phyloP scores from a whole-genome alignment of 331 rosid genomes.

The Quercus phellos region DNA sequence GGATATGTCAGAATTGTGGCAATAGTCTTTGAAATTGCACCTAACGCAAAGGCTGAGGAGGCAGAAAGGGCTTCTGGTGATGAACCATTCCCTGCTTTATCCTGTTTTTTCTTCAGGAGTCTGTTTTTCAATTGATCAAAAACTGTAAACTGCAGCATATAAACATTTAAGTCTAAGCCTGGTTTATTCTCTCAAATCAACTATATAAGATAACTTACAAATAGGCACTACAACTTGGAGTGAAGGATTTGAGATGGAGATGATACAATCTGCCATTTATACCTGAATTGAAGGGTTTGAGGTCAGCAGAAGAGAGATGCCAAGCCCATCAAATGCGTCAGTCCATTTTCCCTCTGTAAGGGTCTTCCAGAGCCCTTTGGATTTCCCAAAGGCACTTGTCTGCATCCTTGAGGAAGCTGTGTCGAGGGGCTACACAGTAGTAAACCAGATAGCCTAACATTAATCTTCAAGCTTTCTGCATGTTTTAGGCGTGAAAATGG shows the following conservation, averaged over 20 bases:
- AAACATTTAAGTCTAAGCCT: constrained; percentile 24
- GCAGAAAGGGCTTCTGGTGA: constrained; percentile 81
- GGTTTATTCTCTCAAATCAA: constrained; percentile 9
- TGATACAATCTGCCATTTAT: background rate
- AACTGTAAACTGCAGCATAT: constrained; percentile 69
- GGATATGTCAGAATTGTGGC: constrained; percentile 93
- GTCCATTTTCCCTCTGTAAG: constrained; percentile 87
- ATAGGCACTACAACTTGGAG: background rate
- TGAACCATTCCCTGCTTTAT: constrained; percentile 31
- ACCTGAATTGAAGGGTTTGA: constrained; percentile 98
- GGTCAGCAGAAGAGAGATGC: constrained; percentile 84
- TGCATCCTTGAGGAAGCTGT: constrained; percentile 99
- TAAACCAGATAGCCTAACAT: constrained; percentile 8
- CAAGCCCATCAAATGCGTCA: constrained; percentile 91
- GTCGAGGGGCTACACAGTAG: constrained; percentile 65
- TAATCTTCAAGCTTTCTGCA: background rate
- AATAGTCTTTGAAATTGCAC: constrained; percentile 81
- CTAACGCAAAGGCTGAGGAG: constrained; percentile 64
- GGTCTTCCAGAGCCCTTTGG: constrained; percentile 79
- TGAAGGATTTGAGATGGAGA: constrained; percentile 1
- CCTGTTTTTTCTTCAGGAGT: constrained; percentile 39
- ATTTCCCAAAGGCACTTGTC: constrained; percentile 91
- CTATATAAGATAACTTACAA: constrained; percentile 1
- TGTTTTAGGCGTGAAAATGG: background rate
- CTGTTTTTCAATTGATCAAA: constrained; percentile 89